These are phyloP conservation scores for Myriosclerotinia scirpicola DNA, from an alignment of 2,329 filamentous ascomycete species.

Conservation along the genomic window DNA sequence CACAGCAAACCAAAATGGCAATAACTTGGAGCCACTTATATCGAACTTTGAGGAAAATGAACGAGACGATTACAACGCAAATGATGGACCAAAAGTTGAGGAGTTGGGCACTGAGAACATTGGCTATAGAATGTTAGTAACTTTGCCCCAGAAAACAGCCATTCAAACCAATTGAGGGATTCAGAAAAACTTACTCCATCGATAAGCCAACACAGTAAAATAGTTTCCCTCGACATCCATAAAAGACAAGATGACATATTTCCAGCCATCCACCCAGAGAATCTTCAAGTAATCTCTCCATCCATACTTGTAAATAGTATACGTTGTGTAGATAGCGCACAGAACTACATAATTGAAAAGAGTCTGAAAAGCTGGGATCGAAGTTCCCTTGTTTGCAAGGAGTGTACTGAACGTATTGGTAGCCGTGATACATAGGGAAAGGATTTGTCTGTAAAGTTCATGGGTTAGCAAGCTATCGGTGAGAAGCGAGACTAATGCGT, in stretches of 20 bases:
- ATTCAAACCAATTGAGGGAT: not conserved
- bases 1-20: constrained; percentile 88
- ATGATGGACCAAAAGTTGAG: constrained; percentile 99
- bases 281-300: constrained; percentile 66
- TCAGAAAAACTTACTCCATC: constrained; percentile 43
- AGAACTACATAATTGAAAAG: constrained; percentile 93
- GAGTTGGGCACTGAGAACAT: constrained; percentile 86
- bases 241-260: constrained; percentile 89
- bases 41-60: constrained; percentile 78
- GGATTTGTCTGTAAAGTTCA: constrained; percentile 58
- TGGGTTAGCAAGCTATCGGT: not conserved
- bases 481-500: constrained; percentile 24
- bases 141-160: not conserved
- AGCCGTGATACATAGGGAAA: constrained; percentile 85
- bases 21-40: constrained; percentile 84
- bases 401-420: constrained; percentile 89
- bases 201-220: constrained; percentile 93
- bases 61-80: constrained; percentile 82
- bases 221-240: constrained; percentile 97
- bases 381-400: constrained; percentile 65
- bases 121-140: constrained; percentile 53
- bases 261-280: constrained; percentile 76
- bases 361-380: constrained; percentile 91
- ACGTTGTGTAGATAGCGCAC: constrained; percentile 75
- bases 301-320: constrained; percentile 79